Percentiles rank a stretch among this genome's conserved stretches.
Conservation (phyloP, 306 rosid genomes). For the Vigna mungo region DNA sequence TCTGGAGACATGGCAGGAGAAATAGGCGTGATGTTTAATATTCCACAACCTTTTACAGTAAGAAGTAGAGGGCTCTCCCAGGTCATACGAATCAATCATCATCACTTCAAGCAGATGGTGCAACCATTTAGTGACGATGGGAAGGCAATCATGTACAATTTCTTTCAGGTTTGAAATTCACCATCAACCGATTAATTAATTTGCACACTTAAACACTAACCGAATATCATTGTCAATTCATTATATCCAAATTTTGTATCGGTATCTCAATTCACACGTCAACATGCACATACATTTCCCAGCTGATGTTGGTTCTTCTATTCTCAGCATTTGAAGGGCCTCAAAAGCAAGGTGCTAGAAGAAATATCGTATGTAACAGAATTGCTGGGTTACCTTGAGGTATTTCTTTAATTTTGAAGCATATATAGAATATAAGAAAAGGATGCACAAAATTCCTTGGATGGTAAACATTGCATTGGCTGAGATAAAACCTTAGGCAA, state of each 20-base stretch:
- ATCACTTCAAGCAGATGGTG: slow-evolving; percentile 78
- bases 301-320: slow-evolving; percentile 46
- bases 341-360: slow-evolving; percentile 55
- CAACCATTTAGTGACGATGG: slow-evolving; percentile 71
- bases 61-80: slow-evolving; percentile 81
- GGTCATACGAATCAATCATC: slow-evolving; percentile 75
- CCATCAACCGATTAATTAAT: slow-evolving; percentile 13
- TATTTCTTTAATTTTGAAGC: slow-evolving; percentile 43
- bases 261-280: slow-evolving; percentile 19
- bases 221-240: slow-evolving; percentile 23
- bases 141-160: slow-evolving; percentile 68
- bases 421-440: slow-evolving; percentile 8
- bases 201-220: slow-evolving; percentile 27
- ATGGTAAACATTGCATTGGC: not conserved
- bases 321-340: slow-evolving; percentile 67
- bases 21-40: slow-evolving; percentile 76
- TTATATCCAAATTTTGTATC: slow-evolving; percentile 34
- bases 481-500: slow-evolving; percentile 21
- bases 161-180: slow-evolving; percentile 62
- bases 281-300: slow-evolving; percentile 31
- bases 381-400: slow-evolving; percentile 66
- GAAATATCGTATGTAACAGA: slow-evolving; percentile 72
- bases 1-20: slow-evolving; percentile 81
- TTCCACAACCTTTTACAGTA: slow-evolving; percentile 87
- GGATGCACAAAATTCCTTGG: slow-evolving; percentile 15